phyloP scores from a whole-genome alignment of 441 rosid species.

The Euphorbia schlechtendalii region DNA sequence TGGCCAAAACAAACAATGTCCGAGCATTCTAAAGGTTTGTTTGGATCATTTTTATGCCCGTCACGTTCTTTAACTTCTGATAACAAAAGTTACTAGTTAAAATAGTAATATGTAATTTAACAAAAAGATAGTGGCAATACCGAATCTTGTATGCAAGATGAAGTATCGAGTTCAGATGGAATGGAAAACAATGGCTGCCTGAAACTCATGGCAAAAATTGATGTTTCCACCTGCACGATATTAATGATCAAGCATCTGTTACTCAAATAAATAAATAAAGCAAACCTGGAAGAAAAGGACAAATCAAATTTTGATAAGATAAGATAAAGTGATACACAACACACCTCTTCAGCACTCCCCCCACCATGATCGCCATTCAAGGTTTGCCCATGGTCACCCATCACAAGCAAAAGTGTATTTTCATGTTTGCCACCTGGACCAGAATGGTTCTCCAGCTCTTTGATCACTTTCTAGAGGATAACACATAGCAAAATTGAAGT shows the following conservation, averaged over 20 bases:
- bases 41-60: neutral
- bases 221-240: conserved; percentile 74
- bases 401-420: conserved; percentile 79
- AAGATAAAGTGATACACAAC: conserved; percentile 7
- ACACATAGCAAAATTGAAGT: conserved; percentile 6
- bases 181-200: conserved; percentile 48
- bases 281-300: too few species aligned
- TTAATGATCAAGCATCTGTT: neutral
- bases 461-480: conserved; percentile 54
- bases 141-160: conserved; percentile 51
- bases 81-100: neutral
- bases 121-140: conserved; percentile 31
- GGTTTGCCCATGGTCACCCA: conserved; percentile 99
- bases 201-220: conserved; percentile 87
- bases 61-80: conserved; percentile 3
- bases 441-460: conserved; percentile 55
- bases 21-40: neutral
- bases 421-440: conserved; percentile 83
- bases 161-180: conserved; percentile 63
- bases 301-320: conserved; percentile 9
- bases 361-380: conserved; percentile 98
- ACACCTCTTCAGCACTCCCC: conserved; percentile 93
- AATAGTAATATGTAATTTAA: conserved; percentile 9
- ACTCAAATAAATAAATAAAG: neutral
- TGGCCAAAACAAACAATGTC: neutral